These are phyloP conservation scores for Ophiosphaerella korrae DNA, from an alignment of 2,329 filamentous ascomycete species.

Conservation along the genomic window DNA sequence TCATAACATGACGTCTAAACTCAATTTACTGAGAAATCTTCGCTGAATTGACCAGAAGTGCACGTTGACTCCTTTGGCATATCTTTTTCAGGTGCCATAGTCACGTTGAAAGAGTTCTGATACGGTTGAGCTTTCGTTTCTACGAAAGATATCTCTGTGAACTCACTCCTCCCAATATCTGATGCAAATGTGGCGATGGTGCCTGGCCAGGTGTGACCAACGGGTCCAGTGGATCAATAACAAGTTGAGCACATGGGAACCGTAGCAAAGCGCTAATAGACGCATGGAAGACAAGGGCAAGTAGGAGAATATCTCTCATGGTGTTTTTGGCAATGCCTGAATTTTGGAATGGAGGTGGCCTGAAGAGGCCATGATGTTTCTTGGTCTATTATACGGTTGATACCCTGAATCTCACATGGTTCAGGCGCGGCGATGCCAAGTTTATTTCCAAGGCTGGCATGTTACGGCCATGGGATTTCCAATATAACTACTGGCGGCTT, in stretches of 20 bases:
- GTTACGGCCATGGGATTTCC: neutral
- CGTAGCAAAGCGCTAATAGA: conserved; percentile 25
- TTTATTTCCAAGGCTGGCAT: neutral
- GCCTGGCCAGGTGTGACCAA: conserved; percentile 28
- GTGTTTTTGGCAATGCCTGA: conserved; percentile 1
- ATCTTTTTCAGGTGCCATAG: conserved; percentile 29
- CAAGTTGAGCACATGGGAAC: conserved; percentile 32
- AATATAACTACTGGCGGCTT: neutral
- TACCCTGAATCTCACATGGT: neutral
- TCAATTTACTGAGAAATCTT: conserved; percentile 25
- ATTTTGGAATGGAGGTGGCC: neutral
- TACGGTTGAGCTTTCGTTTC: neutral
- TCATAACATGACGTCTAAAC: neutral
- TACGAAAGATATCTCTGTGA: neutral
- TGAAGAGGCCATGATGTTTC: neutral
- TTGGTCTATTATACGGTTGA: conserved; percentile 3
- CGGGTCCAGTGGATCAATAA: conserved; percentile 30
- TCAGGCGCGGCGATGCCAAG: conserved; percentile 2
- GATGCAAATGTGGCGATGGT: conserved; percentile 33
- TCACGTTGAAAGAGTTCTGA: conserved; percentile 30
- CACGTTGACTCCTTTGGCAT: conserved; percentile 32
- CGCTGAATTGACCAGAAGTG: conserved; percentile 36
- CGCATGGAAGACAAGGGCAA: conserved; percentile 19
- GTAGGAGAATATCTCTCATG: conserved; percentile 22
- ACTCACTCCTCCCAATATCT: conserved; percentile 28